Conservation (phyloP, 2,329 filamentous ascomycete genomes). For the Simplicillium sp. region DNA sequence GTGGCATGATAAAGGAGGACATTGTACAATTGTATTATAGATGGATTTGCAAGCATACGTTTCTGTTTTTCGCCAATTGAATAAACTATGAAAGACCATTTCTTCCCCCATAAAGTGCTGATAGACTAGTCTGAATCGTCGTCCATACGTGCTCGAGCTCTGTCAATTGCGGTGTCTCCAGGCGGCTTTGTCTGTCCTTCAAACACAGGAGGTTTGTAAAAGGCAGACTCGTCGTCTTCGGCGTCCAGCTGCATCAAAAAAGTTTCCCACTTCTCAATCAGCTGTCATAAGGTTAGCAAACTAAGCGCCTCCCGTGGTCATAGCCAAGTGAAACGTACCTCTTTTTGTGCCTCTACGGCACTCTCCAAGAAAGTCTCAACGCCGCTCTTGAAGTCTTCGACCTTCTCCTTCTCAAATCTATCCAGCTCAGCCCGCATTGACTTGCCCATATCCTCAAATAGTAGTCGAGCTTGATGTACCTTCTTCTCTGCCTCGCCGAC, state of each 20-base stretch:
- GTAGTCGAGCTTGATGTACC: constrained; percentile 76
- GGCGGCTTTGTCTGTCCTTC: constrained; percentile 36
- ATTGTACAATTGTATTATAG: neutral
- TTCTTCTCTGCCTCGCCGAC: constrained; percentile 92
- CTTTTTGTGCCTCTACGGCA: constrained; percentile 95
- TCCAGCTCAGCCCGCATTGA: constrained; percentile 88
- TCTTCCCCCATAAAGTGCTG: neutral
- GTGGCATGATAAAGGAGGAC: neutral
- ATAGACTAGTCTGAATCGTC: constrained; percentile 47
- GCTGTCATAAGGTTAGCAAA: constrained; percentile 25
- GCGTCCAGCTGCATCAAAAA: constrained; percentile 94
- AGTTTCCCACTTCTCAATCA: constrained; percentile 92
- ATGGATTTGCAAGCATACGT: neutral
- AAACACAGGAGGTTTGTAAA: constrained; percentile 55
- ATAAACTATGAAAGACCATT: too few species aligned
- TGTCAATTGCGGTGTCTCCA: constrained; percentile 51
- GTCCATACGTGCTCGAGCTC: constrained; percentile 48
- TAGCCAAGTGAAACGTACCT: constrained; percentile 48
- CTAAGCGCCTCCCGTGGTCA: neutral
- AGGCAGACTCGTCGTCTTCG: constrained; percentile 71
- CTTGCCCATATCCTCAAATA: constrained; percentile 96
- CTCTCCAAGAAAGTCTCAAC: constrained; percentile 97
- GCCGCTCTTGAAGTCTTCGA: constrained; percentile 97
- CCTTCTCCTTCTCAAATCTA: constrained; percentile 92
- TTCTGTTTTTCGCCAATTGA: neutral